Base-by-base conservation (phyloP, 306 rosid genomes). In the Rosa multiflora region DNA sequence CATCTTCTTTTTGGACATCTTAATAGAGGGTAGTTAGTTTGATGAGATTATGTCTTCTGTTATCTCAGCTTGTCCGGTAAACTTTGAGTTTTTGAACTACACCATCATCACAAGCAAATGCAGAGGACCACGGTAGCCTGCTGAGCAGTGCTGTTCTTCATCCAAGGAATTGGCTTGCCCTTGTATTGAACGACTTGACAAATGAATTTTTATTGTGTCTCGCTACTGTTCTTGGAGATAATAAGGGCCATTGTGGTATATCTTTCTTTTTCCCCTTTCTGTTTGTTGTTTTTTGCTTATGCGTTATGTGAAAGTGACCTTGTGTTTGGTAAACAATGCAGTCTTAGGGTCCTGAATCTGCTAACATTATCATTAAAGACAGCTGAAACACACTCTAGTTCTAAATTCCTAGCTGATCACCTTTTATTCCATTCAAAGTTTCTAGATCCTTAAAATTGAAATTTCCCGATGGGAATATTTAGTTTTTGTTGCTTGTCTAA, bases 141-240 rank as follows among this genome's bases (percentile, higher is more conserved):
- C 94, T 18, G 26, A 75, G 0, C 59, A 23, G 3, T 95, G 99
- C 56, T 95, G 99, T 47, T 48, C 52, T 11, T 72, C 96, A 59
- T 86, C 93, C 10, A 91, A 82, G 84, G 94, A 91, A 0, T 88
- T 95, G 21, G 98, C 99, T 8, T 95, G 99, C 85, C 98, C 99
- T 59, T 93, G 94, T 84, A 67, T 0, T 95, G 64, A 95, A 95
- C 43, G 97, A 93, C 79, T 71, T 88, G 79, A 83, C 91, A 1
- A 95, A 89, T 18, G 13, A 55, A 35, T 35, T 12, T 18, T 47
- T 35, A 21, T 44, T 40, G 26, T 56, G 12, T 69, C 10, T 6
- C 11, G 21, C 58, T 52, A 8, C 46, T 55, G 23, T 62, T n/a
- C 29, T 15, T 1, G 5, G 4, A 26, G 4, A 26, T 55, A 12